These are phyloP conservation scores for Eucalyptus sideroxylon DNA, from an alignment of 345 rosid species.

Conservation along the genomic window DNA sequence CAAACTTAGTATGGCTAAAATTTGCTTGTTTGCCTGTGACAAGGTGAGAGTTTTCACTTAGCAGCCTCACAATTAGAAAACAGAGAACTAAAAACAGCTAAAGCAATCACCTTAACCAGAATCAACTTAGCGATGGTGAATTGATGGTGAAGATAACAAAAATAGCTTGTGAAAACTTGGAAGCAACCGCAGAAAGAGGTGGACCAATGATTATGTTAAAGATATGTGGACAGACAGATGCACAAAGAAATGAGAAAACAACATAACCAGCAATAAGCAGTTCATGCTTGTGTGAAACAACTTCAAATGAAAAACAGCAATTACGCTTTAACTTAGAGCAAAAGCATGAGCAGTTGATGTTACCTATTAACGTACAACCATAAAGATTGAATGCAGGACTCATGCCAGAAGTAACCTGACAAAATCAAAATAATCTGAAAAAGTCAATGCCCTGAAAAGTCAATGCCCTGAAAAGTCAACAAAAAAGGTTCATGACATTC, in stretches of 20 bases:
- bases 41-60: not conserved
- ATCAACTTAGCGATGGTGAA: not conserved
- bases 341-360: not conserved
- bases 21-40: not conserved
- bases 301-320: not conserved
- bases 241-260: not conserved
- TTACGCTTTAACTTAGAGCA: not conserved
- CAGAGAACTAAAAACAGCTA: not conserved
- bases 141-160: not conserved
- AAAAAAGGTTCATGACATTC: not conserved
- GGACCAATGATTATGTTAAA: not conserved
- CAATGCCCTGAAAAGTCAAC: not conserved
- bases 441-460: not conserved
- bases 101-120: not conserved
- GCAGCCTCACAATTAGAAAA: not conserved
- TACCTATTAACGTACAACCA: constrained; percentile 90
- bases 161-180: not conserved
- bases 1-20: not conserved
- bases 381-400: constrained; percentile 84
- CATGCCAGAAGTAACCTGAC: constrained; percentile 90
- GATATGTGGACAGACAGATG: not conserved
- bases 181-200: not conserved
- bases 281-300: not conserved
- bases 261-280: not conserved
- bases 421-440: not conserved